These are phyloP conservation scores for Bonia amplexicaulis DNA, from an alignment of 176 grass and related monocot species.

Conservation along the genomic window DNA sequence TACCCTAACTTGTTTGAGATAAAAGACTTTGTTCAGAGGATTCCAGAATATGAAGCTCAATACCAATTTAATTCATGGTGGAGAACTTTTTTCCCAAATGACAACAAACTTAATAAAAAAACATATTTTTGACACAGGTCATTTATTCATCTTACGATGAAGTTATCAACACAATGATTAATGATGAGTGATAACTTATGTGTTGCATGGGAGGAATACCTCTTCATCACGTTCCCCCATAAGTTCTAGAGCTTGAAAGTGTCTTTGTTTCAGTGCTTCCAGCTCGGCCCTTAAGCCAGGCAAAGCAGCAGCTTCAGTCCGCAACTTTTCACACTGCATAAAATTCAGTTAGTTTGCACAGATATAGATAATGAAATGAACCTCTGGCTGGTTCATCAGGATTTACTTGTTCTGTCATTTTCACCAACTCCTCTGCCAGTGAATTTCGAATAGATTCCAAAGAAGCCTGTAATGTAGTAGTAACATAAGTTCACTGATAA, in stretches of 20 bases:
- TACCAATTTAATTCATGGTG: background rate
- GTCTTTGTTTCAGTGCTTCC: conserved; percentile 89
- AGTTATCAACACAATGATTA: background rate
- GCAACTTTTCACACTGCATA: conserved; percentile 92
- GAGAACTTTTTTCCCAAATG: background rate
- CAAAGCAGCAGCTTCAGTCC: conserved; percentile 61
- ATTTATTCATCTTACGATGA: background rate
- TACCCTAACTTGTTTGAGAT: too few relatives aligned
- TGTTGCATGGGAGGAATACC: conserved; percentile 36
- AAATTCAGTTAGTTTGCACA: conserved; percentile 18
- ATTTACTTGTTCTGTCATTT: conserved; percentile 94
- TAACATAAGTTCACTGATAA: conserved; percentile 9
- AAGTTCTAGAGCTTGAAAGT: conserved; percentile 88
- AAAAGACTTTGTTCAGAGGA: background rate
- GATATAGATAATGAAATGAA: conserved; percentile 5
- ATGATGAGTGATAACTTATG: background rate
- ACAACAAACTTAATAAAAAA: background rate
- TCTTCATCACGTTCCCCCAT: conserved; percentile 99
- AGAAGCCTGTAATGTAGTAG: conserved; percentile 61
- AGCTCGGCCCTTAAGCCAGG: conserved; percentile 87
- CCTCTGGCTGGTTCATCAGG: background rate
- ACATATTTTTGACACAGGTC: background rate
- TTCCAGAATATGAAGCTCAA: background rate
- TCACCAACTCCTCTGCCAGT: conserved; percentile 92
- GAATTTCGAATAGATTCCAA: conserved; percentile 97